Base-by-base conservation (phyloP, 164 flowering plant genomes). In the Vitis amurensis region DNA sequence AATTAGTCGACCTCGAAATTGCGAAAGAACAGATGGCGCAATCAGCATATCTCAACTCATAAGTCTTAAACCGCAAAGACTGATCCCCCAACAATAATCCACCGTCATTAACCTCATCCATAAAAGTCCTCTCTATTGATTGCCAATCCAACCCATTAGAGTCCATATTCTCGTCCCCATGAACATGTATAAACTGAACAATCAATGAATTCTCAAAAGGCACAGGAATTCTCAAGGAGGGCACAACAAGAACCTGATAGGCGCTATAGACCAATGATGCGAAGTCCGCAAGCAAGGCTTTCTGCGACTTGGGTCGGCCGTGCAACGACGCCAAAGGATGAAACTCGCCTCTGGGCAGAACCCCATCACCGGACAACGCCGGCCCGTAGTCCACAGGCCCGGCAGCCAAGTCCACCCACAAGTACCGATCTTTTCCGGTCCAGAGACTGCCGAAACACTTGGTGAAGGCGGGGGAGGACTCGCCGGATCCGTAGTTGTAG, bases 341-440 rank as follows among this genome's bases (percentile, higher is more conserved):
- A 76, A 91, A 95, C 73, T 91, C 97, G 0, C 98, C 98, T 11
- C 83, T 78, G 0, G 97, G 96, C 17, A 93, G 31, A 31, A 91
- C 82, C 56, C 98, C 99, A 55, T 96, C 99, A 3, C 98, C 99
- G 0, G 99, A 89, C 15, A 93, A 55, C 0, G 87, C 87, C 14
- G 99, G 99, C 14, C 99, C 97, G 56, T 93, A 93, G 68, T 93
- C 91, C 9, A 96, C 94, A 2, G 99, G 99, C 0, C 98, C 99
- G 0, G 99, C 98, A 2, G 81, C 85, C 44, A 96, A 83, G 77
- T 96, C 99, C 44, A 93, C 77, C 98, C 99, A 96, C 50, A 89
- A 15, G 61, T 93, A 96, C 69, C 98, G 73, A 12, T 91, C 95
- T 30, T 82, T 85, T 6, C 91, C 97, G 1, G 93, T 82, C 98